These are phyloP conservation scores for Aleurites moluccanus DNA, from an alignment of 441 rosid species.

Conservation along the genomic window DNA sequence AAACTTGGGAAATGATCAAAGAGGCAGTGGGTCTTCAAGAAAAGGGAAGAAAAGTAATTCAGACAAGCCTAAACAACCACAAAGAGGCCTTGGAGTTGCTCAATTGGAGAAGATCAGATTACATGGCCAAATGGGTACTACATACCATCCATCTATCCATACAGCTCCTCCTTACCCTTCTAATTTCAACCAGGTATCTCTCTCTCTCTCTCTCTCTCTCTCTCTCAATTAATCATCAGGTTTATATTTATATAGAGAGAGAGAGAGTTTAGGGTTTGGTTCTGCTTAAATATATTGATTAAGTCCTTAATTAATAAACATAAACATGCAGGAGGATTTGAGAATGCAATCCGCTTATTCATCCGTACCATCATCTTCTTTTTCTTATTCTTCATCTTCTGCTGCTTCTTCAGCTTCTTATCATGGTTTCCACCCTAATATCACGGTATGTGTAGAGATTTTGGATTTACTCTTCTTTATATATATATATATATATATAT, in stretches of 20 bases:
- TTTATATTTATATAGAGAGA: too few species aligned
- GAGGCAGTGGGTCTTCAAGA: conserved; percentile 56
- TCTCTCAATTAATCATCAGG: background rate
- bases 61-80: conserved; percentile 96
- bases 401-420: conserved; percentile 55
- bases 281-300: background rate
- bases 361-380: conserved; percentile 55
- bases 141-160: conserved; percentile 47
- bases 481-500: too few species aligned
- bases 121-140: conserved; percentile 65
- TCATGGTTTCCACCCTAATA: conserved; percentile 49
- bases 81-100: conserved; percentile 99
- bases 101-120: conserved; percentile 92
- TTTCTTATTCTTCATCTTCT: conserved; percentile 51
- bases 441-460: conserved; percentile 43
- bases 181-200: conserved; percentile 50
- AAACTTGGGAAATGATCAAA: conserved; percentile 51
- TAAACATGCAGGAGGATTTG: conserved; percentile 67
- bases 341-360: conserved; percentile 60
- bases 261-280: background rate
- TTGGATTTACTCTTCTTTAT: too few species aligned
- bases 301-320: background rate
- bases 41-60: conserved; percentile 72
- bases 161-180: conserved; percentile 33
- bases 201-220: conserved; percentile 1